A percentile compares a stretch with the other conserved stretches of the same genome.
These are phyloP conservation scores for Trametes elegans DNA, from an alignment of 768 basidiomycete species.

Conservation along the genomic window DNA sequence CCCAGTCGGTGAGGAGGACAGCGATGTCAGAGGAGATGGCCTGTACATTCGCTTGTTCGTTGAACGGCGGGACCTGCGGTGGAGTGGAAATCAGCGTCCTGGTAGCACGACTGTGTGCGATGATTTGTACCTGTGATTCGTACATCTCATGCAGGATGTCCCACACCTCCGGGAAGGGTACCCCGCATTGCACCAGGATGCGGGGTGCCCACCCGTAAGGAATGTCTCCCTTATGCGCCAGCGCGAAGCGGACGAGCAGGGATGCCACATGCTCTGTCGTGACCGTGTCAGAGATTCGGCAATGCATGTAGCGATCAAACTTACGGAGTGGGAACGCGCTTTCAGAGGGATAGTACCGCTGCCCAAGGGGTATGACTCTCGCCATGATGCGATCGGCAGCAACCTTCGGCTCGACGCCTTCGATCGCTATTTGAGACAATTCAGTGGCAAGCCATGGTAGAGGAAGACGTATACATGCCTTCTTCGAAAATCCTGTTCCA, in stretches of 20 bases:
- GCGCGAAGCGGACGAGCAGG: constrained; percentile 71
- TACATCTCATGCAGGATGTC: constrained; percentile 77
- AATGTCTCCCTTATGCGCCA: constrained; percentile 55
- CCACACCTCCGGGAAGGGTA: constrained; percentile 81
- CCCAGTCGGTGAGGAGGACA: constrained; percentile 75
- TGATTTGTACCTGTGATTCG: constrained; percentile 60
- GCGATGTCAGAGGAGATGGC: constrained; percentile 81
- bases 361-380: constrained; percentile 69
- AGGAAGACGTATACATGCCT: constrained; percentile 43
- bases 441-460: not conserved
- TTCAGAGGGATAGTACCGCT: constrained; percentile 89
- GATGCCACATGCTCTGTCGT: constrained; percentile 69
- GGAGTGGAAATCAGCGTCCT: not conserved
- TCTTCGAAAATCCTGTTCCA: constrained; percentile 89
- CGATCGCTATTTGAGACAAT: constrained; percentile 40
- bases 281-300: not conserved
- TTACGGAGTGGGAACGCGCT: constrained; percentile 85
- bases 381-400: constrained; percentile 63
- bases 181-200: constrained; percentile 75
- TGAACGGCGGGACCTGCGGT: constrained; percentile 75
- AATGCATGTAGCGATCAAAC: constrained; percentile 28
- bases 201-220: constrained; percentile 82
- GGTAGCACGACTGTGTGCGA: constrained; percentile 11
- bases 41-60: constrained; percentile 76
- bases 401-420: constrained; percentile 50